A percentile compares a stretch with the other conserved stretches of the same genome.
Evolutionary conservation across 140 eudicot species (phyloP).

Genomic region (Cichorium intybus): DNA sequence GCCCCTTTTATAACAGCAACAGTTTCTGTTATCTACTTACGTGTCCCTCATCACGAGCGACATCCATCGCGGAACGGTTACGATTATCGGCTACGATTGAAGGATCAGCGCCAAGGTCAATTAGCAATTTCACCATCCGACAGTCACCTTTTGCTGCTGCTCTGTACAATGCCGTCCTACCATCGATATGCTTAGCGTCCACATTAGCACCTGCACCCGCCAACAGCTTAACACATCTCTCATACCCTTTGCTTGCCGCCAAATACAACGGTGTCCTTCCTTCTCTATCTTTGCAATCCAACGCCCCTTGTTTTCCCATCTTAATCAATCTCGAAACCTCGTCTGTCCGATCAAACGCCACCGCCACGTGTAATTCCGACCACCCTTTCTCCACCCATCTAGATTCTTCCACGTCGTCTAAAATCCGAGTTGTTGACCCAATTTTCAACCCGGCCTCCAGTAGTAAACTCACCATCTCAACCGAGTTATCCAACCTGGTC

Average conservation of each 20-base stretch:
- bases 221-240: slow-evolving; percentile 45
- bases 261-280: slow-evolving; percentile 62
- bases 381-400: slow-evolving; percentile 51
- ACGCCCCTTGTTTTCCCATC: slow-evolving; percentile 23
- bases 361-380: slow-evolving; percentile 65
- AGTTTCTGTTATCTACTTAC: slow-evolving; percentile 33
- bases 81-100: slow-evolving; percentile 38
- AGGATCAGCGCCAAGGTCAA: slow-evolving; percentile 65
- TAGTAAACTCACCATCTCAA: slow-evolving; percentile 44
- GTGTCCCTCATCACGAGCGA: slow-evolving; percentile 70
- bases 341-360: slow-evolving; percentile 51
- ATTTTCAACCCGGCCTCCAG: slow-evolving; percentile 45
- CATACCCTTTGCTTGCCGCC: slow-evolving; percentile 62
- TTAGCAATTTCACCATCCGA: slow-evolving; percentile 56
- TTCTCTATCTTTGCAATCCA: slow-evolving; percentile 59
- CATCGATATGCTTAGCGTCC: slow-evolving; percentile 65
- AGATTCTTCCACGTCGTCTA: slow-evolving; percentile 22
- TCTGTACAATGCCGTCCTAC: slow-evolving; percentile 55
- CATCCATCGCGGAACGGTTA: slow-evolving; percentile 48
- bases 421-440: slow-evolving; percentile 13
- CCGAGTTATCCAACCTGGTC: slow-evolving; percentile 42
- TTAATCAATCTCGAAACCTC: slow-evolving; percentile 46
- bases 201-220: slow-evolving; percentile 61
- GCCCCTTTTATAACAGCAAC: too few species aligned
- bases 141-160: slow-evolving; percentile 62